Evolutionary conservation across 2,329 filamentous ascomycete genomes (phyloP), one percentile per base, ranked within the genome.

Genomic region (Aspergillus ibericus): DNA sequence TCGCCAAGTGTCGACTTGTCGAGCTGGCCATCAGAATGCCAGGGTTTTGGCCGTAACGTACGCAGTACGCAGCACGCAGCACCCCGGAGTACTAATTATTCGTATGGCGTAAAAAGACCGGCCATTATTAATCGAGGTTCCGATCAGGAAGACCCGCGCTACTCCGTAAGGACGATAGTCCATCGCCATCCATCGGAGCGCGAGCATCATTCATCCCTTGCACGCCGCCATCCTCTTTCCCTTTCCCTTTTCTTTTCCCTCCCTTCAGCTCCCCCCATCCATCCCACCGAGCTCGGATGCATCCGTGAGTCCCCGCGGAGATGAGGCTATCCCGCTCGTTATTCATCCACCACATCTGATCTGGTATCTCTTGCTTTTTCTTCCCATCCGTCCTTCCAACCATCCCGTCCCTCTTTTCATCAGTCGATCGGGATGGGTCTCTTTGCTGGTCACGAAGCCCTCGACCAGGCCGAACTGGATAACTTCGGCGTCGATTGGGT

Each of bases 401-500:
- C 38, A n/a, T 18, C 51, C 36, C 18, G 36, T 32, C 51, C 35
- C n/a, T 40, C 53, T 32, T 38, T 38, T 49, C 44, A 20, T 15
- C 32, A 53, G 27, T 40, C n/a, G 27, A 40, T 56, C 34, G 46
- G 25, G 22, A 73, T 73, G 71, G 66, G 64, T 63, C 65, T 71
- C 59, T 61, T 70, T 48, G 61, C 67, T 8, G 64, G 65, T 18
- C 58, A 64, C 52, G 55, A 53, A 51, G 61, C 61, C 16, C 35
- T 57, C n/a, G 61, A 65, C 9, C 55, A 61, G 16, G 58, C 64
- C 16, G 68, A 73, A 35, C 71, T 80, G 63, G 80, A 79, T 52
- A 88, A 88, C 68, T 81, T 88, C 68, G 83, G 90, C 55, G 91
- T 96, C 60, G 93, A 97, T 80, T 97, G 92, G 81, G 92, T 96